Percentiles rank a stretch among this genome's conserved stretches.
These are phyloP conservation scores for Phytophthora hybrid DNA, from an alignment of 352 stramenopile genomes.

Conservation along the genomic window DNA sequence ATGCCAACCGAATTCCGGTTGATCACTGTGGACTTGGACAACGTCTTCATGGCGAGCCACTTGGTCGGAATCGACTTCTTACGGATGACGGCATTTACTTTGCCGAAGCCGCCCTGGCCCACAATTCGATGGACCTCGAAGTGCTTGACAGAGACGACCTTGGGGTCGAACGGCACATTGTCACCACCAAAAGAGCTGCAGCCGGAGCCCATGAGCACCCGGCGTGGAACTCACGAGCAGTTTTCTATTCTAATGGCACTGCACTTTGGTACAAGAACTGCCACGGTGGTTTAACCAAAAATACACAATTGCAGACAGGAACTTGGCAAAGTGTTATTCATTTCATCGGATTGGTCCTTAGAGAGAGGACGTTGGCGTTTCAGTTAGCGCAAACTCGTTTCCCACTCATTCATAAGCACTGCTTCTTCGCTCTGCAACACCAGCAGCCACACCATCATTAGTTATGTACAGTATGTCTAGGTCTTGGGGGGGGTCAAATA, in stretches of 20 bases:
- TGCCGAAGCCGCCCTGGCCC: conserved; percentile 75
- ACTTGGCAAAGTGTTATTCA: too few species aligned
- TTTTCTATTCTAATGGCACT: conserved; percentile 1
- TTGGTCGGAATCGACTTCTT: conserved; percentile 58
- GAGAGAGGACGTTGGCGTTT: too few species aligned
- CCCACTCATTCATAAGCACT: too few species aligned
- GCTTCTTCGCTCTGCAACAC: too few species aligned
- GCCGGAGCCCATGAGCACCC: conserved; percentile 49
- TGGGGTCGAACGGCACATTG: conserved; percentile 40
- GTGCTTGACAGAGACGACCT: conserved; percentile 59
- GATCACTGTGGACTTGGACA: conserved; percentile 67
- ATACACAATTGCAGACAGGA: too few species aligned
- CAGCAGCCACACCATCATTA: too few species aligned
- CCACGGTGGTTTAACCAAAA: not conserved
- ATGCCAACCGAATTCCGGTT: conserved; percentile 71
- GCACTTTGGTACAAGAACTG: not conserved
- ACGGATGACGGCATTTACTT: conserved; percentile 77
- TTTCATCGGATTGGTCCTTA: too few species aligned
- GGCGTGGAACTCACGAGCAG: not conserved
- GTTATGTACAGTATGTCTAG: too few species aligned
- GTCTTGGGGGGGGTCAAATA: not conserved
- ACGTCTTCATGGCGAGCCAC: conserved; percentile 80
- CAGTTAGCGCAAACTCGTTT: too few species aligned
- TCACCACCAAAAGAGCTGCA: conserved; percentile 40
- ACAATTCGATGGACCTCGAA: conserved; percentile 78